Base-by-base conservation (phyloP, 169 alveolate genomes). In the Nephromyces sp. region DNA sequence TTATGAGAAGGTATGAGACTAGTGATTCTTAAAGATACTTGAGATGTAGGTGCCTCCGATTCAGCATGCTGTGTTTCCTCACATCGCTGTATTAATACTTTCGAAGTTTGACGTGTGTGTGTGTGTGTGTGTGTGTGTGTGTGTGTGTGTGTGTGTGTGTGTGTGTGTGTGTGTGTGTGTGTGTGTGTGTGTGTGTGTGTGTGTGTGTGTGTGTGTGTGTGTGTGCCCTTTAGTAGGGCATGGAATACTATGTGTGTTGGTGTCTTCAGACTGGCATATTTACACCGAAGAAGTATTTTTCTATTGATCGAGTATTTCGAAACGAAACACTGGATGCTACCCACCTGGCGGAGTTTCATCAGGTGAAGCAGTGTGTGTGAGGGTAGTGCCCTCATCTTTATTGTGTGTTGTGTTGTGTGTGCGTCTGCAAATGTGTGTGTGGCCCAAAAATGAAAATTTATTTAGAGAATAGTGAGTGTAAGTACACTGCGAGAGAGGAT, bases 291-390 rank as follows among this genome's bases (percentile, higher is more conserved):
- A 94, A 93, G 88, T 96, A 89, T 87, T 98, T 96, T 88, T 92
- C 98, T 52, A 95, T 98, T 69, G 99, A 98, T 86, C 88, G 99
- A 61, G 99, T 98, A 25, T 98, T 97, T 89, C 88, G 99, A 75
- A 98, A 98, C 84, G 99, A 98, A 84, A 92, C 95, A 57, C 87
- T 96, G 31, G 99, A 98, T 81, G 97, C 98, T 22, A 98, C 99
- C 3, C 99, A 98, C 84, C 89, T 98, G 63, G 99, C 99, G 29
- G 99, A 98, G 86, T 98, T 98, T 89, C 99, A 98, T 82, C 98
- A 98, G 87, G 90, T 89, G 52, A 24, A 53, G 74, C n/a, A 35
- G 34, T 35, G 35, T 0, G 21, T 28, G 65, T 25, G 25, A 66
- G 8, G 22, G 63, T 1, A 64, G 70, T 24, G 63, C 32, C 27